Base-by-base conservation (phyloP, 1,284 basidiomycete genomes). In the Ceratobasidium theobromae region DNA sequence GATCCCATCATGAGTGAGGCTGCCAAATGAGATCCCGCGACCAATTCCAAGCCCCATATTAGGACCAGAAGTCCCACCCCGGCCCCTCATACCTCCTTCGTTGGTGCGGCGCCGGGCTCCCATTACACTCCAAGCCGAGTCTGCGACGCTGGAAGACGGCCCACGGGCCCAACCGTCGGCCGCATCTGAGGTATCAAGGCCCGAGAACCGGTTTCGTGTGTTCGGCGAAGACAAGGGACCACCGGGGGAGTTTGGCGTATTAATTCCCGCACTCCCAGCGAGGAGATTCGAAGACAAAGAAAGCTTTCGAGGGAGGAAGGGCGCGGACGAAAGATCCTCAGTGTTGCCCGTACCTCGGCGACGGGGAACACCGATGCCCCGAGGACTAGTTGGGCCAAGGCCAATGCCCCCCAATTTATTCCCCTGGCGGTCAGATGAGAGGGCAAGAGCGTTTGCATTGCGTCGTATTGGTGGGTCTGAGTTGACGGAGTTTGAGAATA, bases 201-300 rank as follows among this genome's bases (percentile, higher is more conserved):
- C n/a, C n/a, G 71, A 91, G 21, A 80, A 76, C 69, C 84, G 84
- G 67, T 82, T 77, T 68, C 88, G 83, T 57, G 80, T 81, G 53
- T 88, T 86, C 71, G 88, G 87, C 33, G 88, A 88, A 51, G 84
- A 80, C 58, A 85, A 76, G 6, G 78, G 79, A 21, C 75, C 72
- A 45, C 87, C 87, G 65, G 88, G 84, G 60, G 87, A 82, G 49
- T 41, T 41, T 21, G 55, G 55, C 14, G 27, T n/a, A 18, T 85
- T 84, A 53, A n/a, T n/a, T 78, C 72, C 16, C 79, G 72, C n/a
- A 23, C 51, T 53, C 55, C 67, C 18, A 57, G 18, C 81, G 76
- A 35, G 79, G 78, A 86, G 84, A 62, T 81, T 77, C 65, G 80
- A 81, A 12, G 88, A 86, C 70, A 88, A 73, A n/a, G 89, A 90